phyloP scores from a whole-genome alignment of 805 yeast genomes.

The Pichia paraexigua region DNA sequence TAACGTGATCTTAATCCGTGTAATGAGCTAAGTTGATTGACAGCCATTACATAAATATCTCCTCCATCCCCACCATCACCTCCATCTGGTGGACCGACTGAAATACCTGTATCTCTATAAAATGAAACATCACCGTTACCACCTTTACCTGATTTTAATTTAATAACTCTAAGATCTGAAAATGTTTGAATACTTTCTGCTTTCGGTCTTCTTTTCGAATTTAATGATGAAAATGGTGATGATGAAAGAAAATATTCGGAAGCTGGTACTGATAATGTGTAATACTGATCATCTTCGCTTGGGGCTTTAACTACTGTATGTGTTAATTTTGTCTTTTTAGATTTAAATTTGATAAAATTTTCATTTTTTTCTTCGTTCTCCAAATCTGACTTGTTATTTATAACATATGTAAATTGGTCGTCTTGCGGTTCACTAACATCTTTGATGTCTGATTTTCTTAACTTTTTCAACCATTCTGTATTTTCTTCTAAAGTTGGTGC shows the following conservation, averaged over 20 bases:
- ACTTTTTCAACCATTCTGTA: constrained; percentile 23
- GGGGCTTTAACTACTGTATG: constrained; percentile 15
- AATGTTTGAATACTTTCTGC: constrained; percentile 36
- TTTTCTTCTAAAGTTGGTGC: constrained; percentile 30
- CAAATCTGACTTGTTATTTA: constrained; percentile 13
- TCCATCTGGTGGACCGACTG: constrained; percentile 96
- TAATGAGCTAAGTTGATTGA: constrained; percentile 60
- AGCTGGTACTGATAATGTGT: constrained; percentile 25
- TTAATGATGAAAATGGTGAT: constrained; percentile 32
- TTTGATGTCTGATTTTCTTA: constrained; percentile 7
- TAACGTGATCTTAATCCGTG: constrained; percentile 63
- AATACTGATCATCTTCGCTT: constrained; percentile 14
- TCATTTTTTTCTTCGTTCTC: constrained; percentile 18
- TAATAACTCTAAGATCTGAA: constrained; percentile 61
- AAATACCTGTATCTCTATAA: constrained; percentile 73
- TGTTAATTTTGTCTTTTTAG: constrained; percentile 8
- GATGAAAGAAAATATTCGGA: constrained; percentile 27
- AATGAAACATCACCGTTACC: constrained; percentile 87
- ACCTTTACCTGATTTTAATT: constrained; percentile 70
- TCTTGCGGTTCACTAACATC: not conserved
- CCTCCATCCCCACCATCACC: constrained; percentile 98
- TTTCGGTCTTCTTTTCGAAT: constrained; percentile 34
- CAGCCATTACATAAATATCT: constrained; percentile 72
- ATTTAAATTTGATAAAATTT: constrained; percentile 8
- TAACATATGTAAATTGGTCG: constrained; percentile 15